Base-by-base conservation (phyloP, 2,329 filamentous ascomycete genomes). In the Colletotrichum filicis region DNA sequence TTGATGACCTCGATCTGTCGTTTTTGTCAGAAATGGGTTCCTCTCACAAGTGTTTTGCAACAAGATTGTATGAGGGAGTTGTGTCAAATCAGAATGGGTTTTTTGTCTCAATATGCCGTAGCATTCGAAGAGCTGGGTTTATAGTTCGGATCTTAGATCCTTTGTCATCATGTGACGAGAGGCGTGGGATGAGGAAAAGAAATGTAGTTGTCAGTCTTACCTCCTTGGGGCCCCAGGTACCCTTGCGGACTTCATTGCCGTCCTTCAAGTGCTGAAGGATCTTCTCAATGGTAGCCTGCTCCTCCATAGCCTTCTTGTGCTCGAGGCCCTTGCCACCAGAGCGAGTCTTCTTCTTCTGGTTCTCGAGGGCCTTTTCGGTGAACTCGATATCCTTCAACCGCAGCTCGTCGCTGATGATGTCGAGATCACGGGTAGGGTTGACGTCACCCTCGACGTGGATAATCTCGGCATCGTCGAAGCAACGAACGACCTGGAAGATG, bases 91-190 rank as follows among this genome's bases (percentile, higher is more conserved):
- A 68, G 63, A 73, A 60, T 60, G 64, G 53, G 55, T 62, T 74
- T 86, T 88, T 94, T 89, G 93, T 98, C 95, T 97, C 96, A 98
- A 85, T 82, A 91, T 90, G 89, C 88, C 89, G 93, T 93, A 93
- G 91, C 90, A 91, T 92, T 98, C 96, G 93, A 98, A 93, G 97
- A 99, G 97, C 97, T 99, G 97, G 97, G 97, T 94, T 97, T 95
- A 94, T 24, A 61, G 88, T 88, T 95, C 93, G 95, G 95, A 94
- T 90, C 85, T 87, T 88, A 90, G 92, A 94, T 95, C 97, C 93
- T 98, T 97, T 93, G 92, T 98, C 97, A 98, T 98, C 97, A 98
- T 92, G 79, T 83, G 87, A 91, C 79, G 75, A 42, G 76, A 79
- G 77, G 76, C 68, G 62, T 9, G 55, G 14, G 14, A 46, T 35